Evolutionary conservation across 257 asterid species (phyloP), one percentile per base, ranked within the genome.

Genomic region (Orobanche coerulescens): DNA sequence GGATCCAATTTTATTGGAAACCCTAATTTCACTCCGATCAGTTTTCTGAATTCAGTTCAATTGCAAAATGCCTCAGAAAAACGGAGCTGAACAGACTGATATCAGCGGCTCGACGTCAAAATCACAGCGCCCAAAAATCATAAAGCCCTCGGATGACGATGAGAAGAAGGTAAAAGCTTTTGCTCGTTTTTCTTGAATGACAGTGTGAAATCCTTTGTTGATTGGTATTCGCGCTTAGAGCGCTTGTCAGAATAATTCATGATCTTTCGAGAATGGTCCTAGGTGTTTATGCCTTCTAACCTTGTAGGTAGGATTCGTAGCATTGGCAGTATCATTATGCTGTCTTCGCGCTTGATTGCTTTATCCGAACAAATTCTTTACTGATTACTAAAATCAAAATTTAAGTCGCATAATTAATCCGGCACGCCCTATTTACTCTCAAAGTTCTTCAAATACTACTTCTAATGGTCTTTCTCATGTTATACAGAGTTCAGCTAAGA

Each of bases 111-210:
- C 89, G 64, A 55, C 71, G 56, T n/a, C 65, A 26, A 84, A 83
- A 78, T 66, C 82, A 16, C 90, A 77, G 77, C 82, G 79, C 50
- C 39, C 71, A 39, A 85, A 79, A 68, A 69, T 85, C 55, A 70
- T 60, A 10, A 82, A 80, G 75, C 79, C 95, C 16, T 74, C 87
- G 11, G 95, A 83, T 16, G 97, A 85, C 47, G 71, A 57, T 49
- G 97, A 80, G 10, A 80, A 81, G 54, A 87, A 75, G 83, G 88
- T 76, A 46, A 16, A 1, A 16, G 34, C 23, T 50, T 43, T 18
- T 46, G 10, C 0, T 16, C 31, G 12, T 15, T 34, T 20, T 58
- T 47, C 46, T 33, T 25, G 24, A 55, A 44, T 42, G n/a, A n/a
- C n/a, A n/a, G n/a, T n/a, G n/a, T n/a, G n/a, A n/a, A n/a, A n/a